Conservation (phyloP, 2,329 filamentous ascomycete species). For the Leptographium wingfieldii region DNA sequence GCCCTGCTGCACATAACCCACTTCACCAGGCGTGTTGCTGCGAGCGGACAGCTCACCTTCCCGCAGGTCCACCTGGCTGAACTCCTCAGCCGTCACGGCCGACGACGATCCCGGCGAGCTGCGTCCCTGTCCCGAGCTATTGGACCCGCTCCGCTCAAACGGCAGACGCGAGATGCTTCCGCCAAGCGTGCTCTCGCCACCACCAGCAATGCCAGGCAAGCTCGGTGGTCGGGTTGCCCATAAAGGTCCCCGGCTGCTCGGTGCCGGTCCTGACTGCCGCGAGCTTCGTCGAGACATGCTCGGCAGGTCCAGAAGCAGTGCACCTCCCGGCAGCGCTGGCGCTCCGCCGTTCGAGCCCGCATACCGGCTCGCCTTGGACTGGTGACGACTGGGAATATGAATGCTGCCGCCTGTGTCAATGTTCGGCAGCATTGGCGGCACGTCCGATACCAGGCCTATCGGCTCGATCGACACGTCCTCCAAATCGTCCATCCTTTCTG, state of each 20-base stretch:
- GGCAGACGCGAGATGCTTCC: conserved; percentile 29
- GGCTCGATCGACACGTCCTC: conserved; percentile 23
- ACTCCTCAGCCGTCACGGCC: conserved; percentile 28
- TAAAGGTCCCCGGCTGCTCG: conserved; percentile 3
- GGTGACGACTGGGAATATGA: conserved; percentile 38
- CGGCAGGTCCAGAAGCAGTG: conserved; percentile 3
- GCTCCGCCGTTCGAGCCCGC: conserved; percentile 17
- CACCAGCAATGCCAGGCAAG: too few relatives aligned
- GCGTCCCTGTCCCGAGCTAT: conserved; percentile 15
- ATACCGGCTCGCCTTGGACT: conserved; percentile 30
- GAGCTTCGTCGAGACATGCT: conserved; percentile 61
- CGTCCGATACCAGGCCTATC: conserved; percentile 30
- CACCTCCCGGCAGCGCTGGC: conserved; percentile 20
- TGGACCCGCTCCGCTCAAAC: conserved; percentile 44
- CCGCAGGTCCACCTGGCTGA: conserved; percentile 27
- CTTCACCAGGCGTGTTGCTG: conserved; percentile 36
- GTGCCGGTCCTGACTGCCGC: conserved; percentile 28
- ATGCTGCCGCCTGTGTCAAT: conserved; percentile 48
- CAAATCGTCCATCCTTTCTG: not conserved
- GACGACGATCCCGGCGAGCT: conserved; percentile 29
- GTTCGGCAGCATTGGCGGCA: conserved; percentile 44
- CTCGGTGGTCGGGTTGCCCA: not conserved
- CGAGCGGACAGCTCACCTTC: conserved; percentile 2
- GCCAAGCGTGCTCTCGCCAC: not conserved
- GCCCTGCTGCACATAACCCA: conserved; percentile 45